Evolutionary conservation across 768 basidiomycete genomes (phyloP), one percentile per base, ranked within the genome.

Genomic region (Phallus indusiatus): DNA sequence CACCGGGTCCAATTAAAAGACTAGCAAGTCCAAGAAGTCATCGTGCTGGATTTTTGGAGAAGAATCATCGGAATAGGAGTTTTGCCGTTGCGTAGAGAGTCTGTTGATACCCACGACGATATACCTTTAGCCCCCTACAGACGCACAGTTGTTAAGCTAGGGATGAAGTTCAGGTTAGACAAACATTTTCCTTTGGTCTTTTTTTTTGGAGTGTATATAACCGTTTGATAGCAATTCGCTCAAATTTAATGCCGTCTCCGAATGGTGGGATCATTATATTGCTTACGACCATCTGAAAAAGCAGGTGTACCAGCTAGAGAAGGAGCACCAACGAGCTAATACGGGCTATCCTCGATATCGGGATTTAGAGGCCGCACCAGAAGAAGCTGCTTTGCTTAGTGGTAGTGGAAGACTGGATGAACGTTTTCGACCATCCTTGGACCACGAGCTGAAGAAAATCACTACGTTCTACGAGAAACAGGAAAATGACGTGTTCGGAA

Each of bases 241-340:
- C 67, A 90, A 91, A 70, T 94, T 94, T 73, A 94, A 94, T 65
- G 88, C 90, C 2, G 87, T 93, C 22, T 77, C 90, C 0, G 91
- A 94, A 54, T 94, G 91, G 91, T 89, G 87, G 85, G 88, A 91
- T 62, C 86, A 92, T 53, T 94, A 94, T 68, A 90, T 94, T 49
- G 81, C 86, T 84, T 92, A 65, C 62, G 88, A 80, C 16, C 37
- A 49, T 49, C 76, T 94, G 64, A 94, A 93, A 73, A 88, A 88
- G 63, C 80, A 81, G 61, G 86, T 94, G 36, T 94, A 94, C 75
- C 84, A 86, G 63, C 77, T 93, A 22, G 90, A 93, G 73, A 90
- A 88, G 70, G 80, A 84, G 61, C 82, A 90, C 58, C 77, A 59
- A 78, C 48, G 76, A 74, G 2, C 74, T 77, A 18, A 34, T 51